Evolutionary conservation across 2,329 filamentous ascomycete species (phyloP), one percentile per base, ranked within the genome.

Genomic region (Colletotrichum euphorbiae): DNA sequence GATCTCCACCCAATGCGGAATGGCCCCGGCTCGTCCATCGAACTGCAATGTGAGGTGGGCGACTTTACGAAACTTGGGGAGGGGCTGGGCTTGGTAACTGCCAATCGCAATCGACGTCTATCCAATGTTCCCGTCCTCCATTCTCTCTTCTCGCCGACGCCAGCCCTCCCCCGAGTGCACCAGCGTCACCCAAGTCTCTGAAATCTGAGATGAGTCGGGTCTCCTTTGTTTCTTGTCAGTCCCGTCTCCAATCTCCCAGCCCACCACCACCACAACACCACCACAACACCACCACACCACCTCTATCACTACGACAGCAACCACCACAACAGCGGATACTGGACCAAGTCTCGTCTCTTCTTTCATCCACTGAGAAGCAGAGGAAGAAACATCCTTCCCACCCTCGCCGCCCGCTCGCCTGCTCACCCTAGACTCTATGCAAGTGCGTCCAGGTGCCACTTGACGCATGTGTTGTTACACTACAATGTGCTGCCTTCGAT

Each of bases 391-490:
- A 51, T 57, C 51, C 42, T 57, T 55, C 19, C 57, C 62, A 8
- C 40, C 43, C 54, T 55, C 61, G 61, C 61, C 61, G 38, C 46
- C 60, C 54, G 38, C 40, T 24, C 31, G n/a, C 52, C 46, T 33
- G 43, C 56, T 57, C 60, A 42, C 62, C 57, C 52, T 52, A 58
- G 64, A 54, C 56, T 46, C 42, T 55, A 11, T 51, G 50, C 70
- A 24, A 70, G 62, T 60, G 69, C 72, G 72, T 74, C 73, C 72
- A 75, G 74, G 76, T 75, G 74, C 74, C 72, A 77, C 74, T 76
- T 79, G 78, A 79, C 71, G 77, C 79, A 80, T 61, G 75, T 75
- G 74, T 75, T 79, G 77, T 79, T 76, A 77, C 77, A 77, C 67
- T 76, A 77, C 77, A 77, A 68, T 61, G 66, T 69, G 55, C 59